Conservation (phyloP, 352 stramenopile genomes). For the Phytophthora pseudosyringae region DNA sequence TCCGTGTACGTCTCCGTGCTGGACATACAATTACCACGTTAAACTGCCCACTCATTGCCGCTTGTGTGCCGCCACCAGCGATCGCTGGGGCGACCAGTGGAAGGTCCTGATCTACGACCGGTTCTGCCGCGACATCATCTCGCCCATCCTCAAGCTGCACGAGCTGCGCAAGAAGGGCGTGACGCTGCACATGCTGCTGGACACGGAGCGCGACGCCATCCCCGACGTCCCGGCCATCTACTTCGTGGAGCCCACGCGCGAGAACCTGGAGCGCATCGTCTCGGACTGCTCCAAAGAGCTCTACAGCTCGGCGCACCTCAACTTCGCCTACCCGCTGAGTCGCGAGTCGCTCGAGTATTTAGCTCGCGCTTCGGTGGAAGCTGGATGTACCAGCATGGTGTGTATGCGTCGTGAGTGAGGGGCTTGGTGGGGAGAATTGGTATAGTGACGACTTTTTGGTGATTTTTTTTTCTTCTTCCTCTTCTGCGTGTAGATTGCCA, state of each 20-base stretch:
- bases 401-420: not conserved
- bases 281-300: constrained; percentile 93
- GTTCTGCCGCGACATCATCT: constrained; percentile 97
- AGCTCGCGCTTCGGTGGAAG: constrained; percentile 78
- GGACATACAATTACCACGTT: not conserved
- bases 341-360: constrained; percentile 89
- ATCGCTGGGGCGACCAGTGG: constrained; percentile 87
- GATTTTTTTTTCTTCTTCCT: constrained; percentile 7
- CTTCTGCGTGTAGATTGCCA: constrained; percentile 74
- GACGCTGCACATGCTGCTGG: constrained; percentile 97
- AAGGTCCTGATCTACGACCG: constrained; percentile 99
- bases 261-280: constrained; percentile 96
- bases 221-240: constrained; percentile 98
- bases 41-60: not conserved
- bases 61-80: constrained; percentile 28
- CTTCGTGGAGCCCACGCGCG: constrained; percentile 95
- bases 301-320: constrained; percentile 94
- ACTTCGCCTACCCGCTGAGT: constrained; percentile 93
- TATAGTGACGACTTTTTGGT: constrained; percentile 1
- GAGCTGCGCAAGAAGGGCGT: constrained; percentile 96
- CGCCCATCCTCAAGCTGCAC: constrained; percentile 97
- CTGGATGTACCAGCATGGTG: constrained; percentile 82
- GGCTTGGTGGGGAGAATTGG: not conserved
- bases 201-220: constrained; percentile 95
- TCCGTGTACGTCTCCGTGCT: constrained; percentile 30